phyloP scores from a whole-genome alignment of 1,139 yeast genomes.

The Kodamaea plutei region DNA sequence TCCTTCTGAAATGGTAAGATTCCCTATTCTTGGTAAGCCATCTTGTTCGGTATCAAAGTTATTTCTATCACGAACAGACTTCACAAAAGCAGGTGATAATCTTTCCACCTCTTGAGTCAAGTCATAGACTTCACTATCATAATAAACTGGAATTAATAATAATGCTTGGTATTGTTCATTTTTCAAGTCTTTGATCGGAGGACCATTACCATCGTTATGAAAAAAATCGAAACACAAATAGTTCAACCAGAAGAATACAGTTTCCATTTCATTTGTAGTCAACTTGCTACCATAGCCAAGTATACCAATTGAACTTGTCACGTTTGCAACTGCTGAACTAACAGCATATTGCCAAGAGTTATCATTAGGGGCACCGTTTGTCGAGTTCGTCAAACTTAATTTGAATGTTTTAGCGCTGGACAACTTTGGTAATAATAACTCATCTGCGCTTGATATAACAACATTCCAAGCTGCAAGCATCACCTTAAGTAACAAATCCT shows the following conservation, averaged over 20 bases:
- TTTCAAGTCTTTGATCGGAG: slow-evolving; percentile 61
- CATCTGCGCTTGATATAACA: slow-evolving; percentile 62
- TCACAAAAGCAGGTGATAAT: slow-evolving; percentile 49
- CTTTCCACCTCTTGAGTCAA: slow-evolving; percentile 59
- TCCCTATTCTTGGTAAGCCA: slow-evolving; percentile 8
- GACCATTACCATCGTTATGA: slow-evolving; percentile 81
- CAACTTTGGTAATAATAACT: slow-evolving; percentile 64
- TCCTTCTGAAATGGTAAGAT: slow-evolving; percentile 5
- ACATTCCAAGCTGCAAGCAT: slow-evolving; percentile 78
- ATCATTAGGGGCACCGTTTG: slow-evolving; percentile 7
- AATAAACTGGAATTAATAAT: slow-evolving; percentile 61
- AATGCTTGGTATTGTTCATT: slow-evolving; percentile 63
- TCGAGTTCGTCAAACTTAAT: slow-evolving; percentile 14
- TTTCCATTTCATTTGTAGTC: slow-evolving; percentile 59
- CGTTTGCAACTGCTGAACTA: slow-evolving; percentile 48
- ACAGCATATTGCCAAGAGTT: slow-evolving; percentile 46
- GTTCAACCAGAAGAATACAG: slow-evolving; percentile 69
- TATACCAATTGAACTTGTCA: slow-evolving; percentile 38
- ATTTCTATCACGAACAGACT: slow-evolving; percentile 45
- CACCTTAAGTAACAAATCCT: slow-evolving; percentile 56
- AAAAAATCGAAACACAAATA: slow-evolving; percentile 68
- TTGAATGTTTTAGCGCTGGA: slow-evolving; percentile 50
- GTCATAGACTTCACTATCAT: slow-evolving; percentile 50
- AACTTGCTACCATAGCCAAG: slow-evolving; percentile 54
- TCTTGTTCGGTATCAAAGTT: slow-evolving; percentile 21